Evolutionary conservation across 2,329 filamentous ascomycete genomes (phyloP), one percentile per base, ranked within the genome.

Genomic region (Ceratocystis colombiana): DNA sequence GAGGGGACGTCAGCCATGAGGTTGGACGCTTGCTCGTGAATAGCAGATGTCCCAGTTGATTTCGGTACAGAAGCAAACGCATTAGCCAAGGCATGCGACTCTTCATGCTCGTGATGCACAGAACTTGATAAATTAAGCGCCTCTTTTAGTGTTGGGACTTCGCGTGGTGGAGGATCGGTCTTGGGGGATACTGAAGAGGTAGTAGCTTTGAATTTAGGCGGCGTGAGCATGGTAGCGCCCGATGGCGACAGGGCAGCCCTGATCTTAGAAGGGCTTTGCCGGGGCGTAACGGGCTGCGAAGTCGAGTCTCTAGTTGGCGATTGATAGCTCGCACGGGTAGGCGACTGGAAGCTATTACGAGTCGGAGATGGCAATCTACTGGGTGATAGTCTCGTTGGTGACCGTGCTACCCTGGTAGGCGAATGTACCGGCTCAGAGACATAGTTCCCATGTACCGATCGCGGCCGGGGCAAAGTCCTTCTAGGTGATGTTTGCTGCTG

Each of bases 401-500:
- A 67, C 12, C 48, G 62, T 15, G 41, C 17, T 15, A 37, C 28
- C 33, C 57, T 61, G 22, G 59, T 57, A n/a, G 66, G 66, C 10
- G 66, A 67, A 41, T 67, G 66, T 46, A 67, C 41, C 5, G 63
- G 33, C 41, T 65, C 66, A 37, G 66, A 65, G 5, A 59, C 57
- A 59, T 67, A 41, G 7, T 65, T 65, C 15, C 65, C 65, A 45
- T 67, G 65, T 15, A 67, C 65, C 30, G 65, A 67, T 4, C 48
- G 75, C 44, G 76, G 70, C 69, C 79, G 78, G 63, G 79, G 76
- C 3, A 72, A 76, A 37, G 78, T 78, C 71, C 79, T 78, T 71
- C 76, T 82, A 70, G 82, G 82, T n/a, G 82, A 82, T 5, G 78
- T 77, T 28, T 77, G 79, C 68, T 77, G 79, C 67, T 74, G 79